Evolutionary conservation across 371 early-diverging fungal species (phyloP).

Genomic region (Saksenaea oblongispora): DNA sequence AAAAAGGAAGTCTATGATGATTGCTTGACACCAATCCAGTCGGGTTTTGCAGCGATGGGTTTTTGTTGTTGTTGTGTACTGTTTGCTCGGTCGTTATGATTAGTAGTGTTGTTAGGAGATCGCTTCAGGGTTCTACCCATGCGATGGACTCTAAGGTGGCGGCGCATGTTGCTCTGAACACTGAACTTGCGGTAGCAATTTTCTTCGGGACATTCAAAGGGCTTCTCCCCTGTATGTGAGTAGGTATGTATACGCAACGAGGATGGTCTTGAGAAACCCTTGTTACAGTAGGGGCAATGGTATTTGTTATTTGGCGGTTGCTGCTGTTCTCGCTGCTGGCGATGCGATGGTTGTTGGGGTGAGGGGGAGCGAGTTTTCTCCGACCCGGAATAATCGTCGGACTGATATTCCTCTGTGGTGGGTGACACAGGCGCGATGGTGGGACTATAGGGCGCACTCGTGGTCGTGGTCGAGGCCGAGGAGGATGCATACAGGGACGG

Average conservation of each 20-base stretch:
- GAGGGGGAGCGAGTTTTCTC: neutral
- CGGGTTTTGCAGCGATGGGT: conserved; percentile 15
- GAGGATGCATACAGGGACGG: conserved; percentile 24
- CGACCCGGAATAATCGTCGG: neutral
- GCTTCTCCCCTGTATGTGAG: conserved; percentile 70
- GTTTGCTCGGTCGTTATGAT: conserved; percentile 4
- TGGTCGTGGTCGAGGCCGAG: conserved; percentile 30
- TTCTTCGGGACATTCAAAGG: conserved; percentile 51
- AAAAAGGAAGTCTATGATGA: conserved; percentile 1
- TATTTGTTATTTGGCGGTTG: conserved; percentile 46
- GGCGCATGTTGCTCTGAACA: conserved; percentile 63
- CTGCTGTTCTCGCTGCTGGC: neutral
- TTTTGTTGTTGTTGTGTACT: conserved; percentile 8
- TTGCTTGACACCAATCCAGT: conserved; percentile 5
- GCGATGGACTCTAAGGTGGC: conserved; percentile 54
- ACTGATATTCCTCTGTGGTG: conserved; percentile 9
- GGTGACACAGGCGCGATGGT: conserved; percentile 10
- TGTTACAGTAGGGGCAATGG: conserved; percentile 61
- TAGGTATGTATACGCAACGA: conserved; percentile 59
- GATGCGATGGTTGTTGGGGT: conserved; percentile 4
- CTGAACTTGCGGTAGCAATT: conserved; percentile 62
- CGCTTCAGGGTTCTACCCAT: conserved; percentile 22
- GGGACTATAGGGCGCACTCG: conserved; percentile 23
- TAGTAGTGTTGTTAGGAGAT: conserved; percentile 8
- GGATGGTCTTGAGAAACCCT: conserved; percentile 61